Evolutionary conservation across 495 filamentous ascomycete species (phyloP).

Genomic region (Penicillium soppii): DNA sequence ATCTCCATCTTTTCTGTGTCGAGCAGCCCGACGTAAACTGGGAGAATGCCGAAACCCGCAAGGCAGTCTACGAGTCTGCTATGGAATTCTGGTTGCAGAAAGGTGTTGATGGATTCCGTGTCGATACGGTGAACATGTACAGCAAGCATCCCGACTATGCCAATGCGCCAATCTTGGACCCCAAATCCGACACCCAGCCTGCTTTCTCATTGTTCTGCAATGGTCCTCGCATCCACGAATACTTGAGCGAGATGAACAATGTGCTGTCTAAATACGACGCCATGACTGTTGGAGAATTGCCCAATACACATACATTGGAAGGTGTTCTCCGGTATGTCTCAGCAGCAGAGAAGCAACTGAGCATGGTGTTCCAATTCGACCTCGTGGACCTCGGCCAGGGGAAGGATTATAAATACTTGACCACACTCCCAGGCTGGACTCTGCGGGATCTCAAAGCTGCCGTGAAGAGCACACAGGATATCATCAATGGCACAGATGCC

Average conservation of each 20-base stretch:
- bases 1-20: conserved; percentile 49
- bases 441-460: conserved; percentile 39
- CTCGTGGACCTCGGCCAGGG: conserved; percentile 49
- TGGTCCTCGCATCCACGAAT: conserved; percentile 59
- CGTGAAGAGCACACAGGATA: conserved; percentile 36
- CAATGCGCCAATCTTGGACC: conserved; percentile 43
- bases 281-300: conserved; percentile 54
- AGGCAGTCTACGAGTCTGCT: conserved; percentile 47
- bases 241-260: conserved; percentile 42
- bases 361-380: conserved; percentile 58
- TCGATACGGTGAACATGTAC: conserved; percentile 57
- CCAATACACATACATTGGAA: conserved; percentile 38
- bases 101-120: conserved; percentile 55
- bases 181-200: conserved; percentile 39
- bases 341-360: conserved; percentile 41
- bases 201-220: conserved; percentile 52
- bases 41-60: conserved; percentile 48
- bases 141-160: conserved; percentile 44
- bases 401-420: conserved; percentile 34
- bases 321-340: conserved; percentile 49
- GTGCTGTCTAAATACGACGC: conserved; percentile 46
- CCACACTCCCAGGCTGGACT: conserved; percentile 38
- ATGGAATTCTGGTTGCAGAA: conserved; percentile 55
- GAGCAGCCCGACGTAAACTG: conserved; percentile 59
- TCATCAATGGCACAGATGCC: conserved; percentile 50